phyloP scores from a whole-genome alignment of 2,329 filamentous ascomycete genomes.

The Fusarium burgessii region DNA sequence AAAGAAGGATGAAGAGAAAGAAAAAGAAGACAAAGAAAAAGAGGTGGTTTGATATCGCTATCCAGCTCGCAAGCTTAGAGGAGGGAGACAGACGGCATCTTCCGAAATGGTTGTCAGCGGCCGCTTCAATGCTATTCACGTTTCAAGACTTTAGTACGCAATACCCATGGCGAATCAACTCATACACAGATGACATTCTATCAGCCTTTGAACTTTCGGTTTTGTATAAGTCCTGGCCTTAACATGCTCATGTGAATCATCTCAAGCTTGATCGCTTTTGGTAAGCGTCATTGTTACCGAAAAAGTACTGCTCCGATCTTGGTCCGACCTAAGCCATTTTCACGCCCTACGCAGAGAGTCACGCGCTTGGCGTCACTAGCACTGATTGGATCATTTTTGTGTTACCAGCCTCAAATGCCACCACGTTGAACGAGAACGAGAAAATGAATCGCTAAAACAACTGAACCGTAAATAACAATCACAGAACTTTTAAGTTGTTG shows the following conservation, averaged over 20 bases:
- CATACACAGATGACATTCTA: neutral
- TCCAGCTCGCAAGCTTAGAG: too few species aligned
- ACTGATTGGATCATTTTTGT: neutral
- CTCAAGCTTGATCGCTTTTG: neutral
- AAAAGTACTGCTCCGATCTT: conserved; percentile 10
- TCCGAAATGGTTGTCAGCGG: neutral
- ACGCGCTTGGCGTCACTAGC: neutral
- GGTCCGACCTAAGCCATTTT: conserved; percentile 17
- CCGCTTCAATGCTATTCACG: neutral
- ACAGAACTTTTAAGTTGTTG: neutral
- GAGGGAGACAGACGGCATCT: neutral
- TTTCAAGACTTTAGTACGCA: too few species aligned
- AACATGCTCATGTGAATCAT: neutral
- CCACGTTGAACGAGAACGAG: neutral
- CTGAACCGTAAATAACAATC: neutral
- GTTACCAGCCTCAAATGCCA: neutral
- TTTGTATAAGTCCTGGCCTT: neutral
- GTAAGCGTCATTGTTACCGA: neutral
- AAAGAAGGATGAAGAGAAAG: neutral
- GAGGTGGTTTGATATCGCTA: neutral
- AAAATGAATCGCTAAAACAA: neutral
- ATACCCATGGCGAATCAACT: neutral
- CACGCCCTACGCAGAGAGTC: conserved; percentile 14
- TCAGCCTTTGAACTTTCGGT: too few species aligned
- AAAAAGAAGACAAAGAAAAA: neutral